Percentiles rank a stretch among this genome's conserved stretches.
phyloP scores from a whole-genome alignment of 1,139 yeast species.

The Suhomyces guaymorum region DNA sequence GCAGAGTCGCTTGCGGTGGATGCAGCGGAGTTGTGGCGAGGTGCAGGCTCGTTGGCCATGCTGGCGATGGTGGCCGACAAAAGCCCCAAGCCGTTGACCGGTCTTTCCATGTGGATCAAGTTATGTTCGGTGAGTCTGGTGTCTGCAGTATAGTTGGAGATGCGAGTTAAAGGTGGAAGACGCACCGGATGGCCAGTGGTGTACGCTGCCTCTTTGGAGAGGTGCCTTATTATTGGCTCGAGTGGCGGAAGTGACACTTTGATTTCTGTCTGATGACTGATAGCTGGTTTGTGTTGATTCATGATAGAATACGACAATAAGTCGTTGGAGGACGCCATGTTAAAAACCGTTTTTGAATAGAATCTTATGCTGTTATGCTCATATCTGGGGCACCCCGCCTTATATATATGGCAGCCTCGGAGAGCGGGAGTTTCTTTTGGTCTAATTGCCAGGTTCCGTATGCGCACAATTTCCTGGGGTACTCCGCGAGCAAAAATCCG shows the following conservation, averaged over 20 bases:
- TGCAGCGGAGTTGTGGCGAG: too few species aligned
- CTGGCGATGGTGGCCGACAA: conserved; percentile 17
- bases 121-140: conserved; percentile 12
- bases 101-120: conserved; percentile 13
- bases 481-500: conserved; percentile 3
- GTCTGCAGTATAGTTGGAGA: conserved; percentile 12
- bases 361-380: too few species aligned
- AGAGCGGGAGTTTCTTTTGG: conserved; percentile 6
- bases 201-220: conserved; percentile 4
- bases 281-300: conserved; percentile 20
- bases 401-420: conserved; percentile 1
- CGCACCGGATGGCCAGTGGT: conserved; percentile 6
- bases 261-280: conserved; percentile 3
- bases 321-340: conserved; percentile 30
- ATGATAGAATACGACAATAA: conserved; percentile 39
- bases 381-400: too few species aligned
- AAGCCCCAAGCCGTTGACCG: conserved; percentile 18
- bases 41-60: too few species aligned
- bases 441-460: conserved; percentile 5
- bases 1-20: too few species aligned
- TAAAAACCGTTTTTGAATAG: too few species aligned
- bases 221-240: conserved; percentile 16
- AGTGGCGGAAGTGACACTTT: conserved; percentile 17
- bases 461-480: conserved; percentile 12
- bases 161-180: conserved; percentile 10